These are phyloP conservation scores for Ganoderma sinense DNA, from an alignment of 1,284 basidiomycete species.

Conservation along the genomic window DNA sequence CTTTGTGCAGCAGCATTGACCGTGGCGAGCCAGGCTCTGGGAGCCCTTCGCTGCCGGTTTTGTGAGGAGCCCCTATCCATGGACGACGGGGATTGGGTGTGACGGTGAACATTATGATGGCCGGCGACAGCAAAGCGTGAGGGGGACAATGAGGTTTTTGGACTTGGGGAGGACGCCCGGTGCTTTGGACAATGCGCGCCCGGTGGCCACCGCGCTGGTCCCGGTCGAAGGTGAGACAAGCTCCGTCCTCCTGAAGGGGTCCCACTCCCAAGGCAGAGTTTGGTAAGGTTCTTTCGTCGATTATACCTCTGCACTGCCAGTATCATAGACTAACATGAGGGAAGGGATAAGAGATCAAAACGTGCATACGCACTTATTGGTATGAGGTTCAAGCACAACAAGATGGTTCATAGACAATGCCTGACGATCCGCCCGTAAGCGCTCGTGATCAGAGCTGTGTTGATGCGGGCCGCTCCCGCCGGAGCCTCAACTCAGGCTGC, in stretches of 20 bases:
- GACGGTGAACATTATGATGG: not conserved
- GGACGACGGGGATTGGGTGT: not conserved
- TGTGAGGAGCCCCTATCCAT: not conserved
- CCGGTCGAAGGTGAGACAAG: not conserved
- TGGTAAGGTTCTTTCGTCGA: not conserved
- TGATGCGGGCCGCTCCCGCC: not conserved
- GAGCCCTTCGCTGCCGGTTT: not conserved
- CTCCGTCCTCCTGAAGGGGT: not conserved
- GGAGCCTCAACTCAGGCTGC: too few relatives aligned
- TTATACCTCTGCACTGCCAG: not conserved
- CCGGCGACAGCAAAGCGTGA: not conserved
- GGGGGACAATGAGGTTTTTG: not conserved
- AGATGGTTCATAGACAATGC: not conserved
- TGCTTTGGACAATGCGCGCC: not conserved
- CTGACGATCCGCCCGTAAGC: not conserved
- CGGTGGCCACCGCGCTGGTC: too few relatives aligned
- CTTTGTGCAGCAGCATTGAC: not conserved
- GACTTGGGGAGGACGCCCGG: not conserved
- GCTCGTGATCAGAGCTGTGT: not conserved
- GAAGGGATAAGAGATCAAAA: too few relatives aligned
- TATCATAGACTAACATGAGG: not conserved
- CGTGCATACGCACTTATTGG: too few relatives aligned
- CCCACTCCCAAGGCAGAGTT: too few relatives aligned
- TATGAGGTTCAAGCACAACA: not conserved
- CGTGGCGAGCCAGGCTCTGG: not conserved